Evolutionary conservation across 2,329 filamentous ascomycete species (phyloP), one percentile per base, ranked within the genome.

Genomic region (Mariannaea elegans): DNA sequence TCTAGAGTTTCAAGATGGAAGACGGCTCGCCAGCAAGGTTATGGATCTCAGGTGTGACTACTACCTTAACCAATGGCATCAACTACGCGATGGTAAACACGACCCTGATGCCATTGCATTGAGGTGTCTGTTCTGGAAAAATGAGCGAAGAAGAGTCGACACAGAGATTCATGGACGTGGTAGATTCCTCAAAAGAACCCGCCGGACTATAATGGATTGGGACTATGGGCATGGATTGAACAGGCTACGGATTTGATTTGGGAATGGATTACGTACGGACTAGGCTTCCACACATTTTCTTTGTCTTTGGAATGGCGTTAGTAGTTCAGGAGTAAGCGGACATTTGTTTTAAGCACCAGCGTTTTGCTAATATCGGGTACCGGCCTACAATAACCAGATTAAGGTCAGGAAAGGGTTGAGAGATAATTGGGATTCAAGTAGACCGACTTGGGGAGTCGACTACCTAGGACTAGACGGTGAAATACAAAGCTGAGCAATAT

Each of bases 401-500:
- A 29, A 39, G 44, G 32, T 24, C 19, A 19, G 21, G 32, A 29
- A 41, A 41, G 44, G 13, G 19, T 27, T n/a, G 42, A 21, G 39
- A 39, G 41, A 19, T 38, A 63, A 52, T 38, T 49, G 14, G 57
- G 62, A 59, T 34, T 54, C 21, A 29, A 64, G 46, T 48, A 56
- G 58, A 47, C 54, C 56, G 52, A 55, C 62, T 52, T 29, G 46
- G 44, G 21, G 54, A 54, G 65, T 54, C 34, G 44, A 48, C 49
- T 49, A 51, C 47, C 36, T 21, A 27, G 18, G 23, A 21, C 44
- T 48, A 48, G 32, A 53, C 24, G 42, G 27, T 23, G 21, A 48
- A 61, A 56, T 48, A 32, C 32, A 47, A 38, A 14, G 10, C 13
- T 31, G 47, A 36, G 29, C 19, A 51, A 27, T 13, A 54, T 32